These are phyloP conservation scores for Apophysomyces elegans DNA, from an alignment of 371 early-diverging fungal genomes.

Conservation along the genomic window DNA sequence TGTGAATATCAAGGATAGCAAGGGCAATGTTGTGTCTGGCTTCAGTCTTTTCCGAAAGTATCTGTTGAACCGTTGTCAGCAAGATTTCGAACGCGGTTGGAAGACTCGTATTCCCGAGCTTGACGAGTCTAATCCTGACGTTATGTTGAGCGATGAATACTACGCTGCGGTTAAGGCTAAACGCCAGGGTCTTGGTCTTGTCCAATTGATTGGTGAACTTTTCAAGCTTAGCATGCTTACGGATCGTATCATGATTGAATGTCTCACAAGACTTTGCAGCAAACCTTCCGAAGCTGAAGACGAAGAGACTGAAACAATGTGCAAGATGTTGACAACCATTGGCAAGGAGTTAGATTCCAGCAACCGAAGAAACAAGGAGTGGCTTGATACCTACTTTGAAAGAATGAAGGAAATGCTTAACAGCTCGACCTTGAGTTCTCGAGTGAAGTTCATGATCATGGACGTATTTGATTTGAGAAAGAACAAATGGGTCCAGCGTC, in stretches of 20 bases:
- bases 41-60: constrained; percentile 87
- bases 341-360: constrained; percentile 70
- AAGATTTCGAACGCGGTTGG: constrained; percentile 88
- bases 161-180: constrained; percentile 90
- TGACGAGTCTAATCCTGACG: constrained; percentile 50
- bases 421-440: constrained; percentile 71
- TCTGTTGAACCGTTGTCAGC: constrained; percentile 90
- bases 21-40: constrained; percentile 62
- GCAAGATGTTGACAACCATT: constrained; percentile 87
- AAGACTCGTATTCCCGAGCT: constrained; percentile 60
- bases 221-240: constrained; percentile 89
- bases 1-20: constrained; percentile 45
- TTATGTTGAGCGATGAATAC: constrained; percentile 77
- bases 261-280: constrained; percentile 76
- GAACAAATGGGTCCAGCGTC: constrained; percentile 77
- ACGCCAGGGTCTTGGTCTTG: constrained; percentile 93
- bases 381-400: constrained; percentile 82
- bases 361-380: constrained; percentile 38
- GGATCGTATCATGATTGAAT: constrained; percentile 90
- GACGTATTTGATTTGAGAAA: constrained; percentile 91
- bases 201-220: constrained; percentile 93
- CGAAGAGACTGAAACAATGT: constrained; percentile 92
- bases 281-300: constrained; percentile 83
- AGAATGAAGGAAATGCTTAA: constrained; percentile 72
- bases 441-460: constrained; percentile 92